Evolutionary conservation across 2,329 filamentous ascomycete genomes (phyloP), one percentile per base, ranked within the genome.

Genomic region (Ambrosiella xylebori): DNA sequence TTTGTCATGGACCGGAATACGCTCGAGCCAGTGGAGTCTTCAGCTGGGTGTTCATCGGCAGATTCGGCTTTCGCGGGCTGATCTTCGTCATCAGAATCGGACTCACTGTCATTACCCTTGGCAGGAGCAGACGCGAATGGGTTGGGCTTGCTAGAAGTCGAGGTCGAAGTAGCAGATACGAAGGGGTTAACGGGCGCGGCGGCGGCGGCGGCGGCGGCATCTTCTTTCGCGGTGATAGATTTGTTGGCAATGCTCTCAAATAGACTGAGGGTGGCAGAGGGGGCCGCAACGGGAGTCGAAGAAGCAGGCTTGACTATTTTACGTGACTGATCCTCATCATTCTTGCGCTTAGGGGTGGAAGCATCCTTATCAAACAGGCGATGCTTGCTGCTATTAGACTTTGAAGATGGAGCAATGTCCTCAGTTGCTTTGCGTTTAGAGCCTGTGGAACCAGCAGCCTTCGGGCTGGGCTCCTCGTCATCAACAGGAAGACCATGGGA

Each of bases 391-490:
- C 70, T 70, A 41, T 38, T 54, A 40, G 58, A 39, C 15, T 44
- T 35, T 63, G 7, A 70, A 27, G 27, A 27, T 8, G 70, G 66
- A 19, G 68, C 63, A 44, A 74, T 60, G 8, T 78, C 74, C 15
- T 79, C 76, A 37, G 74, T 72, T 11, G 78, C 78, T 68, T 81
- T 81, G 61, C 79, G 76, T 71, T 82, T 82, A 17, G 63, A 66
- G 47, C 63, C 61, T 3, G 56, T 73, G 7, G 68, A 66, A 9
- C 69, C 66, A 1, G 68, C 67, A 7, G 64, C 57, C 62, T 70
- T 70, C 11, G 65, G 65, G 17, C 65, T 62, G 5, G 37, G n/a
- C 2, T 60, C 52, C 7, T 68, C 65, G 41, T 65, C 65, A 8
- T 66, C 68, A 36, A 76, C 72, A 8, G 76, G 74, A 19, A 82